Evolutionary conservation across 2,329 filamentous ascomycete species (phyloP).

Genomic region (Hypoxylon sp.): DNA sequence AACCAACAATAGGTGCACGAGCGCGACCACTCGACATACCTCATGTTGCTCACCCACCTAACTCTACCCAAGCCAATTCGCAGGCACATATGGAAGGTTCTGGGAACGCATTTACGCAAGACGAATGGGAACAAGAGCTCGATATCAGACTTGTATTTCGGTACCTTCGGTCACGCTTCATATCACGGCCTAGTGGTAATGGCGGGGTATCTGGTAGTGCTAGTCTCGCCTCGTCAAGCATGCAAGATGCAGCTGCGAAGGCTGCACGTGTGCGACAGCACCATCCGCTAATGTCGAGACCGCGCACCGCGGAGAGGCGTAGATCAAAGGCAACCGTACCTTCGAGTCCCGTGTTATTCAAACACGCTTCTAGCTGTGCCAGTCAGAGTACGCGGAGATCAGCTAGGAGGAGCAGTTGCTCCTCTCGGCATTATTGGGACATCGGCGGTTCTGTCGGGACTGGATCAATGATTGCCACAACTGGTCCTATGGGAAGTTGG

Average conservation of each 20-base stretch:
- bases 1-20: constrained; percentile 62
- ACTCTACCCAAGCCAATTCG: constrained; percentile 36
- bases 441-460: constrained; percentile 85
- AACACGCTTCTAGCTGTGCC: constrained; percentile 79
- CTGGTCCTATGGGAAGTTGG: constrained; percentile 81
- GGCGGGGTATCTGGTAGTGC: constrained; percentile 62
- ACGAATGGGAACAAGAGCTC: constrained; percentile 94
- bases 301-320: constrained; percentile 68
- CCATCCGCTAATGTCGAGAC: constrained; percentile 84
- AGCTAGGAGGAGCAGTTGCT: constrained; percentile 76
- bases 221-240: constrained; percentile 65
- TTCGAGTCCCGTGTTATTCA: constrained; percentile 63
- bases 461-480: constrained; percentile 77
- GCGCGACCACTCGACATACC: constrained; percentile 58
- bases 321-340: constrained; percentile 70
- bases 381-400: constrained; percentile 88
- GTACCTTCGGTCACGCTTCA: constrained; percentile 84
- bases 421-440: constrained; percentile 89
- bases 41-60: constrained; percentile 46
- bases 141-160: constrained; percentile 93
- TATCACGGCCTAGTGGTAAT: constrained; percentile 63
- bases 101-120: constrained; percentile 68
- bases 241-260: constrained; percentile 79
- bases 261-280: constrained; percentile 89
- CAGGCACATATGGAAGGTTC: constrained; percentile 44